phyloP scores from a whole-genome alignment of 768 basidiomycete species.

The Mycena leptocephala region DNA sequence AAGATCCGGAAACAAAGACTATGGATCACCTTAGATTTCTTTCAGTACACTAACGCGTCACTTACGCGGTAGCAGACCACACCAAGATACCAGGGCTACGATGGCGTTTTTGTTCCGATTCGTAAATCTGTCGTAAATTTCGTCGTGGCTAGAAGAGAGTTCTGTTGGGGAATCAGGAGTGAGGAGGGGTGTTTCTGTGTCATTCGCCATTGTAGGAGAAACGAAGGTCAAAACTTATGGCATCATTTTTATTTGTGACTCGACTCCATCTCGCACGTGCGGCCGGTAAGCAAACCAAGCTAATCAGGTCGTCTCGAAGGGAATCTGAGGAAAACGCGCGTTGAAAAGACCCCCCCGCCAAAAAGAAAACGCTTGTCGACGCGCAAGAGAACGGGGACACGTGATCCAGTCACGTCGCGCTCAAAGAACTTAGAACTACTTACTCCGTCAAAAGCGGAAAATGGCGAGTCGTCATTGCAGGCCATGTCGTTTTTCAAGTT shows the following conservation, averaged over 20 bases:
- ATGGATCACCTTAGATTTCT: background rate
- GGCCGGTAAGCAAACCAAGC: background rate
- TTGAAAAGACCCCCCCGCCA: background rate
- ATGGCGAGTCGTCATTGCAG: too few species aligned
- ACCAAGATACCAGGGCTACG: constrained; percentile 9
- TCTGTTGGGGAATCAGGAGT: background rate
- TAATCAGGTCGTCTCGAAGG: background rate
- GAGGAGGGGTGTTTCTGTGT: background rate
- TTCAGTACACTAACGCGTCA: background rate
- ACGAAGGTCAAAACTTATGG: background rate
- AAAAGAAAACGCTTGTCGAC: background rate
- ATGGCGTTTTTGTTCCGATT: background rate
- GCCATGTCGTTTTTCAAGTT: too few species aligned
- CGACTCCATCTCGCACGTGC: background rate
- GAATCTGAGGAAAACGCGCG: background rate
- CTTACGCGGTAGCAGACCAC: constrained; percentile 6
- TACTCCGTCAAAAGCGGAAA: too few species aligned
- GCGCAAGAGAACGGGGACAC: background rate
- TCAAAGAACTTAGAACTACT: too few species aligned
- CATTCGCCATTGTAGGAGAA: background rate
- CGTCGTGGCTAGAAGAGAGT: background rate
- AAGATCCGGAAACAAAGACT: constrained; percentile 51
- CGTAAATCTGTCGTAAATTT: background rate
- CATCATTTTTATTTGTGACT: background rate
- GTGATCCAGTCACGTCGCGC: background rate